phyloP scores from a whole-genome alignment of 2,329 filamentous ascomycete genomes.

The Zarea fungicola region DNA sequence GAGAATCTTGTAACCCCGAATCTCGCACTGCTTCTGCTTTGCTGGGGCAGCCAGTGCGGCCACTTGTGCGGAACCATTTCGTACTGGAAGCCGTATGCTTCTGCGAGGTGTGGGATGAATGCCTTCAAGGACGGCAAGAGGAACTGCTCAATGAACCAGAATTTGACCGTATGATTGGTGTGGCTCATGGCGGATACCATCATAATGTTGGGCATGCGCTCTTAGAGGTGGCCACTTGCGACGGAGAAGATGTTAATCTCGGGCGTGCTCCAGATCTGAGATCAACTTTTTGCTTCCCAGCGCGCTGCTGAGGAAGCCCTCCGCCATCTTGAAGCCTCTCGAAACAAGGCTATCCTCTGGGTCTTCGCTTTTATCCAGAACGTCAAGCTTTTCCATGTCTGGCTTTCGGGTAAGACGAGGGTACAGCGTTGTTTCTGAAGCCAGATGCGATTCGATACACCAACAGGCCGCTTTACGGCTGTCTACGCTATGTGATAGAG shows the following conservation, averaged over 20 bases:
- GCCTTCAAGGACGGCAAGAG: constrained; percentile 95
- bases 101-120: constrained; percentile 80
- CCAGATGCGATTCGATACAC: no score
- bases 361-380: constrained; percentile 57
- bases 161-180: constrained; percentile 94
- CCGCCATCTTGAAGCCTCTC: constrained; percentile 74
- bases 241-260: constrained; percentile 99
- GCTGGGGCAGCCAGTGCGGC: constrained; percentile 94
- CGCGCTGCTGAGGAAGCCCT: constrained; percentile 64
- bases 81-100: constrained; percentile 86
- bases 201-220: constrained; percentile 99
- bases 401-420: constrained; percentile 78
- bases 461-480: no score
- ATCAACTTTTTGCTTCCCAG: constrained; percentile 44
- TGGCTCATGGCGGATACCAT: constrained; percentile 98
- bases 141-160: constrained; percentile 99
- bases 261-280: constrained; percentile 62
- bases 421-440: constrained; percentile 84
- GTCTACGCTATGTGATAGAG: no score
- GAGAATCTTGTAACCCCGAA: constrained; percentile 99
- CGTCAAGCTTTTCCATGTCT: constrained; percentile 80
- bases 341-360: constrained; percentile 56
- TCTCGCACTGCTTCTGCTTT: constrained; percentile 98
- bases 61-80: constrained; percentile 99
- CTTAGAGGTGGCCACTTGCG: constrained; percentile 92